Base-by-base conservation (phyloP, 169 alveolate genomes). In the Perkinsus olseni region DNA sequence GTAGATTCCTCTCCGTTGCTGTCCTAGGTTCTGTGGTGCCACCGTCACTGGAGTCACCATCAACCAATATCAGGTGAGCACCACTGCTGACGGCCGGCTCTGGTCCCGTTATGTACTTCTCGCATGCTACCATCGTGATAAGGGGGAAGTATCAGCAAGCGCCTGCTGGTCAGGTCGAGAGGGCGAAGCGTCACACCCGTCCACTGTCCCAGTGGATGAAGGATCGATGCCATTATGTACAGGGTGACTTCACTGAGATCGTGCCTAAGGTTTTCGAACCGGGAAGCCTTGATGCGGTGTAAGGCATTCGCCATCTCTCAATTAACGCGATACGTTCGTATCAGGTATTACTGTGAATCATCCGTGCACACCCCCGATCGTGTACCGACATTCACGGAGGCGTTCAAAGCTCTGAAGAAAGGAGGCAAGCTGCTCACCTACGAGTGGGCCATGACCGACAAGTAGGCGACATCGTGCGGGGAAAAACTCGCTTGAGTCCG, bases 401-500 rank as follows among this genome's bases (percentile, higher is more conserved):
- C 92, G 1, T 91, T 39, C 34, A 39, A 45, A 39, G 74, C 74
- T 21, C 34, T 91, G 8, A 91, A 91, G 74, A 91, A 91, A 91
- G 92, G 92, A 91, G 92, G 92, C 1, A 91, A 39, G 17, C 31
- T 91, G 28, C 34, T 45, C 28, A 45, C 51, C 13, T 91, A 39
- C 74, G 92, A 91, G 34, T 91, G 92, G 92, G 92, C 92, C 10
- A 91, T 91, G 92, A 91, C 92, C 34, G 92, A 39, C 34, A 91
- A 91, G 74, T 91, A 21, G 34, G 38, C 28, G 37, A 28, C 28
- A 62, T 24, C 13, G 37, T 62, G 50, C n/a, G n/a, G 17, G 17
- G 62, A 45, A 17, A 45, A 45, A 1, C 17, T 62, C 28, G 82
- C 82, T 13, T 28, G 28, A 62, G 1, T 62, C n/a, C n/a, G n/a